Percentiles rank a stretch among this genome's conserved stretches.
Conservation (phyloP, 345 rosid genomes). For the Eucalyptus sideroxylon region DNA sequence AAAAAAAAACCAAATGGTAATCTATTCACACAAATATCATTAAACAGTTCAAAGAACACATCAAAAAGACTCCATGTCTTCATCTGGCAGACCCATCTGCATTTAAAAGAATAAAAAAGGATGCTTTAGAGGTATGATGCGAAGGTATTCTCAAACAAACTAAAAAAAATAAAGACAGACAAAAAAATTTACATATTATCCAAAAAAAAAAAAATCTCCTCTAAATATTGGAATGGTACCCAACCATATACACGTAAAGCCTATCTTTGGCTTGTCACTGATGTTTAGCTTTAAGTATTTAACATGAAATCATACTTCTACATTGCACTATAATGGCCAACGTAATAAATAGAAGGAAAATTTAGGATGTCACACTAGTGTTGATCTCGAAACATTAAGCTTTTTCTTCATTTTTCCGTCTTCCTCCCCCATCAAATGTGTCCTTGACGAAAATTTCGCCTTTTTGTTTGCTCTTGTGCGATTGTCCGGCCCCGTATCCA, state of each 20-base stretch:
- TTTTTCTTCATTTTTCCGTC: not conserved
- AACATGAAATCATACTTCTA: no score
- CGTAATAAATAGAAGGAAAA: no score
- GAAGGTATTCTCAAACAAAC: not conserved
- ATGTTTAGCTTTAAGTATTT: no score
- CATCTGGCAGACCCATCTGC: not conserved
- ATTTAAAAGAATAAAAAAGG: not conserved
- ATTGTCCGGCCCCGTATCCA: not conserved
- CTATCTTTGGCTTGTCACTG: no score
- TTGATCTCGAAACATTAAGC: not conserved
- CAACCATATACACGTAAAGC: no score
- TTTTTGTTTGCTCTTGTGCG: not conserved
- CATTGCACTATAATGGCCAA: no score
- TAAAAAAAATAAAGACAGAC: not conserved
- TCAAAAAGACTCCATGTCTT: not conserved
- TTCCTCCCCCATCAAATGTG: not conserved
- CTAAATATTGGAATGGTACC: no score
- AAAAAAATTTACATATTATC: no score
- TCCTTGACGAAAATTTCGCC: not conserved
- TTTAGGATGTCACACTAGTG: not conserved
- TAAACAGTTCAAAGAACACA: not conserved
- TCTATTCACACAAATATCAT: not conserved
- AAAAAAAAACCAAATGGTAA: not conserved
- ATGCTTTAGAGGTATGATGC: not conserved
- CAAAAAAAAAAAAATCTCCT: no score